Percentiles rank a stretch among this genome's conserved stretches.
Conservation (phyloP, 306 rosid species). For the Begonia peltatifolia region DNA sequence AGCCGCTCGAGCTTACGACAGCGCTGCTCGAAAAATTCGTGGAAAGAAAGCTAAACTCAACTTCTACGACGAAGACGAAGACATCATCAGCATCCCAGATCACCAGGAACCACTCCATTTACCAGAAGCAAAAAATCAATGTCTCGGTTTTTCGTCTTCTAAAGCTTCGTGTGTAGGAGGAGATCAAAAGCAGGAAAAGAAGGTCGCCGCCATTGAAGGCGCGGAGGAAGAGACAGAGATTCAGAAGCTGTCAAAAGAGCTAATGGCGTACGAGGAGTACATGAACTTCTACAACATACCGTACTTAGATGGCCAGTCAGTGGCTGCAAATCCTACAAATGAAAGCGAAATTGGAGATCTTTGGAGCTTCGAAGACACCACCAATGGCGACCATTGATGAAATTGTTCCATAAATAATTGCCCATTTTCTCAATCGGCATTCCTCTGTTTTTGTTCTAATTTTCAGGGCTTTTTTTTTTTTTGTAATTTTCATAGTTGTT, state of each 20-base stretch:
- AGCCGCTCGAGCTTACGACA: slow-evolving; percentile 91
- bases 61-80: slow-evolving; percentile 55
- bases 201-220: slow-evolving; percentile 1
- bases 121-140: too few species aligned
- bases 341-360: slow-evolving; percentile 52
- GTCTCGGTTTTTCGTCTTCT: neutral
- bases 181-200: slow-evolving; percentile 12
- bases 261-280: slow-evolving; percentile 66
- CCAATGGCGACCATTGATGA: neutral
- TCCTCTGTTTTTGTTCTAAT: too few species aligned
- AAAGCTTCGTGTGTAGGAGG: slow-evolving; percentile 8
- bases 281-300: slow-evolving; percentile 88
- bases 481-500: too few species aligned
- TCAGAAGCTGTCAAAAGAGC: slow-evolving; percentile 64
- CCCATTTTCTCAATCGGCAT: too few species aligned
- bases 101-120: slow-evolving; percentile 2
- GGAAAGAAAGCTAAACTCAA: slow-evolving; percentile 88
- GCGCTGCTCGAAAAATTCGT: slow-evolving; percentile 77
- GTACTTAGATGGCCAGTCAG: slow-evolving; percentile 57
- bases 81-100: too few species aligned
- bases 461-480: too few species aligned
- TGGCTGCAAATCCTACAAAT: slow-evolving; percentile 23
- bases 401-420: too few species aligned
- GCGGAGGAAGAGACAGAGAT: slow-evolving; percentile 30
- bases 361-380: slow-evolving; percentile 56